Percentiles rank a stretch among this genome's conserved stretches.
phyloP scores from a whole-genome alignment of 352 stramenopile genomes.

The Pythium brachiatum region DNA sequence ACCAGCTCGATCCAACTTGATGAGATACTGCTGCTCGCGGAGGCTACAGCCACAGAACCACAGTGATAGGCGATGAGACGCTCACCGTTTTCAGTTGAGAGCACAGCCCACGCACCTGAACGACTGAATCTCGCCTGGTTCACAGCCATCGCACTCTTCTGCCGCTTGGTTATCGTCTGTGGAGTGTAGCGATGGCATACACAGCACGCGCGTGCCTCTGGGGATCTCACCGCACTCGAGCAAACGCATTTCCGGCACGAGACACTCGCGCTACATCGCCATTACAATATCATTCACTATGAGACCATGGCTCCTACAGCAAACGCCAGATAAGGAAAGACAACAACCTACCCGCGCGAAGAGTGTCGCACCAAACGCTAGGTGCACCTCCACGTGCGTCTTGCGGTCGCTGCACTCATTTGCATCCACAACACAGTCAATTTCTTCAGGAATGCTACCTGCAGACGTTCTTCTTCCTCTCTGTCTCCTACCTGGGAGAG shows the following conservation, averaged over 20 bases:
- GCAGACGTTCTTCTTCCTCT: neutral
- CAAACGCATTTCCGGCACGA: conserved; percentile 69
- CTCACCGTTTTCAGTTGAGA: neutral
- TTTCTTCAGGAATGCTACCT: neutral
- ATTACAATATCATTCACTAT: neutral
- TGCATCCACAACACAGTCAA: conserved; percentile 14
- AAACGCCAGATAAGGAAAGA: neutral
- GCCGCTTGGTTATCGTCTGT: neutral
- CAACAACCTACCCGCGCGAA: conserved; percentile 41
- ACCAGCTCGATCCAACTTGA: conserved; percentile 7
- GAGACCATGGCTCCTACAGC: neutral
- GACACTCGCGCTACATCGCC: conserved; percentile 37
- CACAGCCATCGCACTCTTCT: neutral
- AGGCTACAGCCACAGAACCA: conserved; percentile 17
- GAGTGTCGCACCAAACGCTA: conserved; percentile 50
- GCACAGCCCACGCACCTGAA: conserved; percentile 30
- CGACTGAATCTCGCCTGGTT: conserved; percentile 26
- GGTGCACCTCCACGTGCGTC: conserved; percentile 49
- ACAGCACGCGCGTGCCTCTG: conserved; percentile 45
- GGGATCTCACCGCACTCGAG: conserved; percentile 68
- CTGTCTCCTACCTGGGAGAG: conserved; percentile 23
- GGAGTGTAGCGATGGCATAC: neutral
- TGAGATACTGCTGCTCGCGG: conserved; percentile 24
- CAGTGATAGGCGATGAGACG: neutral
- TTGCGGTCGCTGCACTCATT: conserved; percentile 37